phyloP scores from a whole-genome alignment of 495 filamentous ascomycete genomes.

The Hypomontagnella submonticulosa region DNA sequence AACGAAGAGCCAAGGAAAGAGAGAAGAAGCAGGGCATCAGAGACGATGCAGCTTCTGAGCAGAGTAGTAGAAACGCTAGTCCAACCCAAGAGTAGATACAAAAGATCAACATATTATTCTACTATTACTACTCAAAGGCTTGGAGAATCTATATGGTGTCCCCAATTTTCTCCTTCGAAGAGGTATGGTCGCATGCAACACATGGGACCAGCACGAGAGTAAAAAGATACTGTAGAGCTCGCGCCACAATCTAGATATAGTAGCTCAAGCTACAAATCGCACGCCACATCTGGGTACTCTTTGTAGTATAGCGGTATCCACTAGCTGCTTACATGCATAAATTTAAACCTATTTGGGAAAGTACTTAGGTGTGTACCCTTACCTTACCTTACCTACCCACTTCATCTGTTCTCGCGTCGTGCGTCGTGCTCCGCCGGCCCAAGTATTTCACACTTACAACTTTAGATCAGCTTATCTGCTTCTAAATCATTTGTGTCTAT shows the following conservation, averaged over 20 bases:
- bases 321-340: too few species aligned
- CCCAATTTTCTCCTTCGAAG: too few species aligned
- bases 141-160: too few species aligned
- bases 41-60: constrained; percentile 32
- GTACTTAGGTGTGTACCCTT: constrained; percentile 12
- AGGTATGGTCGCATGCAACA: too few species aligned
- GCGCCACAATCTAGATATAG: constrained; percentile 33
- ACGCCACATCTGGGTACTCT: background rate
- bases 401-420: constrained; percentile 11
- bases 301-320: background rate
- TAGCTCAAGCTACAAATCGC: too few species aligned
- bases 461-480: background rate
- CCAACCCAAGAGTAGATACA: constrained; percentile 1
- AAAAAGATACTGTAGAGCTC: constrained; percentile 13
- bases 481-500: constrained; percentile 8
- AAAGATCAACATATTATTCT: background rate
- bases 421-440: constrained; percentile 9
- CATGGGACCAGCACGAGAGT: too few species aligned
- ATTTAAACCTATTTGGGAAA: background rate
- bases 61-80: constrained; percentile 10
- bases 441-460: constrained; percentile 15
- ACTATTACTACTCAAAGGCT: background rate
- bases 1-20: constrained; percentile 61
- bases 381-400: constrained; percentile 26
- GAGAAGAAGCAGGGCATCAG: constrained; percentile 56